Base-by-base conservation (phyloP, 805 yeast species). In the Wickerhamomyces bovis region DNA sequence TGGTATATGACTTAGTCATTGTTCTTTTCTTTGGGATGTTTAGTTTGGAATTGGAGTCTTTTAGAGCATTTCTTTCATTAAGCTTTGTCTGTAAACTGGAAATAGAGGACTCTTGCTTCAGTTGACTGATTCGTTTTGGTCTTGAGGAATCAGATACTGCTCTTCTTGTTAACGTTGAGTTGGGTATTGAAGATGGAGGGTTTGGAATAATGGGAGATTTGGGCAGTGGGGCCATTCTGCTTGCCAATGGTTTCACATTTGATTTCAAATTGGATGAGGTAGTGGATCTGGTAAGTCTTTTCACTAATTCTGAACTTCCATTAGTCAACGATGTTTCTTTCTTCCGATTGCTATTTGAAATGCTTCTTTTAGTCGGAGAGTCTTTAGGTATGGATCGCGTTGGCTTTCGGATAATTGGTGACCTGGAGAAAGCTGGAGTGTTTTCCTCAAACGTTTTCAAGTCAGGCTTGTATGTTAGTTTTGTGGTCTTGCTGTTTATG, bases 251-350 rank as follows among this genome's bases (percentile, higher is more conserved):
- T 22, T 39, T 39, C 15, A 23, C n/a, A n/a, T 16, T 23, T 13
- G 41, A 13, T 28, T 55, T 55, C 31, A 58, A 46, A n/a, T 55
- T 28, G 13, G 47, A 56, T 11, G 61, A 46, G 1, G 61, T 53
- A 1, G 62, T 58, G 2, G 63, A 56, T 22, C 56, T 45, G 1
- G 63, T 56, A 2, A 59, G 49, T 39, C 63, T 50, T 6, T 53
- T 43, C 1, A 59, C n/a, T 11, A 57, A 28, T 4, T 58, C 58
- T 3, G 60, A 52, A 13, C 54, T 51, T 22, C 50, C 54, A 10
- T 22, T 35, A 6, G 45, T 30, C 1, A 46, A 36, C 1, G 48
- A 18, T 18, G 43, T 19, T 4, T 20, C 30, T 22, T 31, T 44
- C 23, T 22, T 39, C 11, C 10, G n/a, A 2, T 33, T 36, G 21